Evolutionary conservation across 768 basidiomycete species (phyloP).

Genomic region (Hirschioporus abietinus): DNA sequence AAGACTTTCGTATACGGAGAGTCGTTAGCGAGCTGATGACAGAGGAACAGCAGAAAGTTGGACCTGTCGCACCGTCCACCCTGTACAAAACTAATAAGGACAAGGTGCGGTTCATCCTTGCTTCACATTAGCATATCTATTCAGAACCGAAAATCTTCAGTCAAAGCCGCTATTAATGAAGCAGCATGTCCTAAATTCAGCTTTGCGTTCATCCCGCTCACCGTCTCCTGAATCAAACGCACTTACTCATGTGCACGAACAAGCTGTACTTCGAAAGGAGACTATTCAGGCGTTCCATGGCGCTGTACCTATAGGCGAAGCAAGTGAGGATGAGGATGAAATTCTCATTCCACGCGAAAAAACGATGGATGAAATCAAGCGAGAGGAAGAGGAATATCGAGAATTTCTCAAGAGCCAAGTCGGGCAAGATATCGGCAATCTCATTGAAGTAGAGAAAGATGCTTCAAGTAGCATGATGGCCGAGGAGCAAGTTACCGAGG

Average conservation of each 20-base stretch:
- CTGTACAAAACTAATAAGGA: constrained; percentile 31
- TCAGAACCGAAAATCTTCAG: constrained; percentile 25
- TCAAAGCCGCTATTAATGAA: constrained; percentile 70
- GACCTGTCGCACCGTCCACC: constrained; percentile 24
- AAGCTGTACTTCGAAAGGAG: constrained; percentile 67
- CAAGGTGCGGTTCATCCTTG: constrained; percentile 36
- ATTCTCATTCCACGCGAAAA: constrained; percentile 71
- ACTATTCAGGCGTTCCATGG: constrained; percentile 80
- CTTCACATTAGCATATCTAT: background rate
- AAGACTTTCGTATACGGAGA: background rate
- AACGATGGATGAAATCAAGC: constrained; percentile 68
- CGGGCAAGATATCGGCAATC: constrained; percentile 62
- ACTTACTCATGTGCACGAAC: constrained; percentile 74
- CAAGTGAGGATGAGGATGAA: constrained; percentile 28
- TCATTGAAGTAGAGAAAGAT: constrained; percentile 53
- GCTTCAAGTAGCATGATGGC: constrained; percentile 11
- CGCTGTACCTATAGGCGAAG: constrained; percentile 24
- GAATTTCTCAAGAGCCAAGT: constrained; percentile 78
- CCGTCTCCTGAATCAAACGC: constrained; percentile 48
- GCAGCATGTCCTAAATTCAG: constrained; percentile 64
- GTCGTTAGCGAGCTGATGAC: constrained; percentile 4
- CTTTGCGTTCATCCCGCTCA: constrained; percentile 52
- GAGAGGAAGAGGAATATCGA: constrained; percentile 83
- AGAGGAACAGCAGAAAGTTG: constrained; percentile 65
- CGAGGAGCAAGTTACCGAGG: constrained; percentile 20